These are phyloP conservation scores for Coemansia sp. DNA, from an alignment of 192 early-diverging fungal species.

Conservation along the genomic window DNA sequence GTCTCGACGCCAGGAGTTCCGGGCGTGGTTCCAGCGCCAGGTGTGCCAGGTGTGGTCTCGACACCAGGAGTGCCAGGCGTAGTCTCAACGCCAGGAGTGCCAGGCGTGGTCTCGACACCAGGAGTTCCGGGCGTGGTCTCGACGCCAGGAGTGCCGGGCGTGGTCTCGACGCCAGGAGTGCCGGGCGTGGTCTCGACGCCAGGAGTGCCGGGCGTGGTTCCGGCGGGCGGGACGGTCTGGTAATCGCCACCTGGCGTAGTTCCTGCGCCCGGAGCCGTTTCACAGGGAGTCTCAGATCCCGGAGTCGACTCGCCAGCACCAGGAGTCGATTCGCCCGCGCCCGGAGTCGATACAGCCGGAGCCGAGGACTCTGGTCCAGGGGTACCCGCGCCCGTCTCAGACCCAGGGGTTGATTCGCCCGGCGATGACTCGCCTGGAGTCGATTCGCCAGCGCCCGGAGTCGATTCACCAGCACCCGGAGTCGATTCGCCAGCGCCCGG, in stretches of 20 bases:
- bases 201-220: background rate
- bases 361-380: no score
- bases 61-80: constrained; percentile 9
- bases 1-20: constrained; percentile 4
- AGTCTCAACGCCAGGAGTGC: constrained; percentile 16
- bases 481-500: background rate
- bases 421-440: background rate
- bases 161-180: constrained; percentile 11
- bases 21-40: background rate
- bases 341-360: background rate
- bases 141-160: background rate
- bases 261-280: background rate
- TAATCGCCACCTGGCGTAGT: background rate
- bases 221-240: background rate
- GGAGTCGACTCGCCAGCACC: background rate
- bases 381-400: no score
- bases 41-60: constrained; percentile 7
- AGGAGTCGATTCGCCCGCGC: background rate
- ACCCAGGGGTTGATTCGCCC: background rate
- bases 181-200: constrained; percentile 7
- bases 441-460: background rate
- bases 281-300: background rate
- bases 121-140: constrained; percentile 10
- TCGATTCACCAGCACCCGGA: no score
- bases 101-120: constrained; percentile 11